Evolutionary conservation across 1,139 yeast genomes (phyloP).

Genomic region (Suhomyces bribrorum): DNA sequence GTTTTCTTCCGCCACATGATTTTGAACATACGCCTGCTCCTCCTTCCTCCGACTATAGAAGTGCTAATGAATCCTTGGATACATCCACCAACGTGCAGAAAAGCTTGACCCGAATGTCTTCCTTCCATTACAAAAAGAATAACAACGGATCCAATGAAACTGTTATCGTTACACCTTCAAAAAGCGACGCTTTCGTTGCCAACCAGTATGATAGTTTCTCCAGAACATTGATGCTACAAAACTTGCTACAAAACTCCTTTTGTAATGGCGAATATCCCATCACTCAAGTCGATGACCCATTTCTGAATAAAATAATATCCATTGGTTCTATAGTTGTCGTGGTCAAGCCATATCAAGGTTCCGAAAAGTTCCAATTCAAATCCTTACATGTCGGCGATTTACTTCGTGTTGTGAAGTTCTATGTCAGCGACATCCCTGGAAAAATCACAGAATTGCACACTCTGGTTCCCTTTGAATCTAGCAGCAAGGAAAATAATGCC

Average conservation of each 20-base stretch:
- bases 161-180: constrained; percentile 18
- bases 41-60: constrained; percentile 19
- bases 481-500: no score
- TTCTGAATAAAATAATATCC: constrained; percentile 26
- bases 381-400: constrained; percentile 38
- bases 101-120: constrained; percentile 12
- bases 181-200: constrained; percentile 15
- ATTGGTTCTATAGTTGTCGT: constrained; percentile 43
- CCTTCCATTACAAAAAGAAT: constrained; percentile 13
- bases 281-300: constrained; percentile 32
- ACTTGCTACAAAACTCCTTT: constrained; percentile 21
- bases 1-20: no score
- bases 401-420: constrained; percentile 32
- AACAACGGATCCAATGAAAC: constrained; percentile 13
- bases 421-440: no score
- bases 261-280: constrained; percentile 18
- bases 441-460: no score
- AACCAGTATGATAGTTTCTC: constrained; percentile 30
- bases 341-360: constrained; percentile 32
- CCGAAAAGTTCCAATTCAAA: constrained; percentile 24
- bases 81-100: constrained; percentile 9
- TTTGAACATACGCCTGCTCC: no score
- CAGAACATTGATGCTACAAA: constrained; percentile 32
- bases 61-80: constrained; percentile 21
- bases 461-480: no score